A percentile compares a stretch with the other conserved stretches of the same genome.
Evolutionary conservation across 768 basidiomycete species (phyloP).

Genomic region (Mycena albidolilacea): DNA sequence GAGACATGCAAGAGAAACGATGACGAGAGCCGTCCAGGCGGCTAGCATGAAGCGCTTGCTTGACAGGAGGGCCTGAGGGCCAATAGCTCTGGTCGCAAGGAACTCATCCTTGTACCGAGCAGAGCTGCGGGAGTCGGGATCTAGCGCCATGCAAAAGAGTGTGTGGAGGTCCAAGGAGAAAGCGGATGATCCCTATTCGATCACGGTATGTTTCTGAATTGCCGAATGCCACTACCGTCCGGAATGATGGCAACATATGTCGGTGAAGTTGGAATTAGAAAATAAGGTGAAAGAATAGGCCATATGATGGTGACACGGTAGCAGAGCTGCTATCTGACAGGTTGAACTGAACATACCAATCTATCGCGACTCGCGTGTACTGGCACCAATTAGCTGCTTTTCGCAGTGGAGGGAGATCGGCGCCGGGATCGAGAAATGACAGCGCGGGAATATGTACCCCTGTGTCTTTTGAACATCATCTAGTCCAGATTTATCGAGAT

Average conservation of each 20-base stretch:
- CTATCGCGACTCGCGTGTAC: no score
- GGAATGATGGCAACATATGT: no score
- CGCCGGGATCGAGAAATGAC: background rate
- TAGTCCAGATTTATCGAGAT: background rate
- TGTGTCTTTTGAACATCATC: background rate
- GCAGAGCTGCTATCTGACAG: background rate
- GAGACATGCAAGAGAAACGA: constrained; percentile 48
- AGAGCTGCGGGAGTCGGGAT: constrained; percentile 6
- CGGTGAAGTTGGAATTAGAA: no score
- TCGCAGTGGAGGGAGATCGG: no score
- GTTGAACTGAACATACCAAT: background rate
- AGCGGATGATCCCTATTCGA: background rate
- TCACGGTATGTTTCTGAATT: background rate
- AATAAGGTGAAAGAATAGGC: no score
- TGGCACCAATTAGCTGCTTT: no score
- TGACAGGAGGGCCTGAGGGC: constrained; percentile 19
- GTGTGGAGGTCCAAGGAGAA: background rate
- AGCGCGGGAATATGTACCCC: background rate
- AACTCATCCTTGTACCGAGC: constrained; percentile 20
- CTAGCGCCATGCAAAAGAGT: constrained; percentile 20
- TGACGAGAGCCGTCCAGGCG: constrained; percentile 47
- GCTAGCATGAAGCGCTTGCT: constrained; percentile 46
- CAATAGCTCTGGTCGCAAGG: background rate
- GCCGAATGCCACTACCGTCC: background rate
- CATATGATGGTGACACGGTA: no score